A percentile compares a stretch with the other conserved stretches of the same genome.
Evolutionary conservation across 176 grass and related monocot species (phyloP).

Genomic region (Phyllostachys edulis): DNA sequence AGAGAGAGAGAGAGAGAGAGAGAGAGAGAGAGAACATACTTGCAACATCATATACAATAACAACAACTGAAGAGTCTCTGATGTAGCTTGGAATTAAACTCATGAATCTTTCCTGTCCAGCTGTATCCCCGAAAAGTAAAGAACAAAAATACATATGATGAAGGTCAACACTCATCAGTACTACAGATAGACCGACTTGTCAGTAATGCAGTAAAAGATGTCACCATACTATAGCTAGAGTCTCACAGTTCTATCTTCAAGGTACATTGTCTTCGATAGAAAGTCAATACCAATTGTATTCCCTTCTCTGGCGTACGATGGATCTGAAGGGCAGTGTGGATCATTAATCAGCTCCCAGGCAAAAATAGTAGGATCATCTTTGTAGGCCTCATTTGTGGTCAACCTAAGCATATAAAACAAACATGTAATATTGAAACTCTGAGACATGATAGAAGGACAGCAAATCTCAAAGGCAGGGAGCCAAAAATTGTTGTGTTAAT

Average conservation of each 20-base stretch:
- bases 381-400: slow-evolving; percentile 70
- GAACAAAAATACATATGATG: slow-evolving; percentile 3
- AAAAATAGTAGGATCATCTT: slow-evolving; percentile 77
- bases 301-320: slow-evolving; percentile 9
- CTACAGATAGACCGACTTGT: not conserved
- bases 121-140: slow-evolving; percentile 72
- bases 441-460: not conserved
- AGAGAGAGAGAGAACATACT: too few species aligned
- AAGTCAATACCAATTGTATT: slow-evolving; percentile 81
- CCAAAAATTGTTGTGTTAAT: slow-evolving; percentile 52
- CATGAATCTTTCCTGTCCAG: slow-evolving; percentile 92
- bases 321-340: slow-evolving; percentile 69
- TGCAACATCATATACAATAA: too few species aligned
- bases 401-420: slow-evolving; percentile 39
- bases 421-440: not conserved
- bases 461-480: not conserved
- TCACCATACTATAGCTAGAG: slow-evolving; percentile 80
- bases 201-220: not conserved
- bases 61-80: too few species aligned
- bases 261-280: slow-evolving; percentile 91
- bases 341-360: slow-evolving; percentile 94
- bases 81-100: too few species aligned
- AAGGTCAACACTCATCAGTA: not conserved
- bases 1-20: too few species aligned
- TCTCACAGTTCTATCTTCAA: slow-evolving; percentile 93